Evolutionary conservation across 495 filamentous ascomycete species (phyloP).

Genomic region (Neurospora discreta): DNA sequence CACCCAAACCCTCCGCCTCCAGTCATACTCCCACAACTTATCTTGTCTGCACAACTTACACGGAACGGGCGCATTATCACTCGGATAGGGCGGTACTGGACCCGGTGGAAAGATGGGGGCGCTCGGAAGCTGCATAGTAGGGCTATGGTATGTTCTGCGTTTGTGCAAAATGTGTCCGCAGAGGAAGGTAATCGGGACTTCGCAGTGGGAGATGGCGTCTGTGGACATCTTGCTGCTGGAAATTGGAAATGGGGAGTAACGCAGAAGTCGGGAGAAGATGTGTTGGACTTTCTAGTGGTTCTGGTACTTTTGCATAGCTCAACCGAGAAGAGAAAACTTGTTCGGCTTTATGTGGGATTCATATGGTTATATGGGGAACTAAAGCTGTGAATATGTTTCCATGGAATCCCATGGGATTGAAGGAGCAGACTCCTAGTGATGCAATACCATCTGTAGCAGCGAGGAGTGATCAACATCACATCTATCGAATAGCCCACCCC

Average conservation of each 20-base stretch:
- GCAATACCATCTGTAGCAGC: neutral
- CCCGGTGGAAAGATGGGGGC: neutral
- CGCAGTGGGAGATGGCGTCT: neutral
- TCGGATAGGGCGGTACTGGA: neutral
- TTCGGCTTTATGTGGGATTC: neutral
- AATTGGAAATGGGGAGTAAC: neutral
- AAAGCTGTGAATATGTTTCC: neutral
- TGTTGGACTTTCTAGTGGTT: neutral
- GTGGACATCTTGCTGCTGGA: neutral
- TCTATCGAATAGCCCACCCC: neutral
- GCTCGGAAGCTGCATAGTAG: neutral
- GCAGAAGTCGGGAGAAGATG: neutral
- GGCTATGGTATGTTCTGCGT: neutral
- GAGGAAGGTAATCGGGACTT: neutral
- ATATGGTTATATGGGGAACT: neutral
- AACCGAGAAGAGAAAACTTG: neutral
- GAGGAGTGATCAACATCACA: neutral
- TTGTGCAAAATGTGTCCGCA: neutral
- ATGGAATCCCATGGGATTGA: neutral
- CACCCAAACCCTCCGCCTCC: neutral
- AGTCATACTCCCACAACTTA: neutral
- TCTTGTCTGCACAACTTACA: neutral
- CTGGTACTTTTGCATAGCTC: neutral
- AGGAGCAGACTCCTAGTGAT: neutral
- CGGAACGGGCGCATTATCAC: neutral